Percentiles rank a stretch among this genome's conserved stretches.
Conservation (phyloP, 1,139 yeast species). For the Pichia sp. region DNA sequence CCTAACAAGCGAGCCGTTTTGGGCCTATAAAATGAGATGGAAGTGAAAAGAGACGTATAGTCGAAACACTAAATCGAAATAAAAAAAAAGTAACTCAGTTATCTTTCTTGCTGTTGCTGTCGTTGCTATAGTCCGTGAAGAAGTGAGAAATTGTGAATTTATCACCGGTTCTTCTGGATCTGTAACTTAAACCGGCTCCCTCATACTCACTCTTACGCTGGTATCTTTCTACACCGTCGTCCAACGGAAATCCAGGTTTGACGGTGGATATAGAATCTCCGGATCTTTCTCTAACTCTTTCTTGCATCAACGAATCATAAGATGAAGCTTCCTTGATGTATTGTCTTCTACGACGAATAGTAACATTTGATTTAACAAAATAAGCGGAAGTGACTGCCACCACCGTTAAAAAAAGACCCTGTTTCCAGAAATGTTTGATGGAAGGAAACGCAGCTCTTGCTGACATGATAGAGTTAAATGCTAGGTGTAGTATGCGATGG, state of each 20-base stretch:
- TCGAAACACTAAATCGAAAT: no score
- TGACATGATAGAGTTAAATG: not conserved
- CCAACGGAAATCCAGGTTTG: slow-evolving; percentile 41
- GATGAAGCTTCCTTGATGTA: slow-evolving; percentile 32
- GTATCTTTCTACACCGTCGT: slow-evolving; percentile 25
- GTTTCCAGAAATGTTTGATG: slow-evolving; percentile 31
- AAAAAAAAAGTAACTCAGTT: not conserved
- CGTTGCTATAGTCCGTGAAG: slow-evolving; percentile 17
- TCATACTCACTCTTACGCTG: slow-evolving; percentile 57
- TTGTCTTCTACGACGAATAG: slow-evolving; percentile 31
- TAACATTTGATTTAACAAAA: slow-evolving; percentile 32
- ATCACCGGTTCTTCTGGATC: slow-evolving; percentile 46
- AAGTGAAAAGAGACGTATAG: no score
- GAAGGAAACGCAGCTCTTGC: slow-evolving; percentile 16
- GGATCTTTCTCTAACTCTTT: slow-evolving; percentile 19
- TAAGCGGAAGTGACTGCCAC: slow-evolving; percentile 32
- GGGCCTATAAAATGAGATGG: no score
- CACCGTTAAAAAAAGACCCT: slow-evolving; percentile 25
- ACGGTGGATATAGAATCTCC: slow-evolving; percentile 33
- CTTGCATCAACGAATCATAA: slow-evolving; percentile 29
- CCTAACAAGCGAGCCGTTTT: no score
- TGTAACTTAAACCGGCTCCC: slow-evolving; percentile 59
- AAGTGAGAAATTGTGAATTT: slow-evolving; percentile 25
- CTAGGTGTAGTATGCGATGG: no score
- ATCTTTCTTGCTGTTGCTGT: slow-evolving; percentile 7